A percentile compares a stretch with the other conserved stretches of the same genome.
These are phyloP conservation scores for Capronia epimyces DNA, from an alignment of 2,329 filamentous ascomycete genomes.

Conservation along the genomic window DNA sequence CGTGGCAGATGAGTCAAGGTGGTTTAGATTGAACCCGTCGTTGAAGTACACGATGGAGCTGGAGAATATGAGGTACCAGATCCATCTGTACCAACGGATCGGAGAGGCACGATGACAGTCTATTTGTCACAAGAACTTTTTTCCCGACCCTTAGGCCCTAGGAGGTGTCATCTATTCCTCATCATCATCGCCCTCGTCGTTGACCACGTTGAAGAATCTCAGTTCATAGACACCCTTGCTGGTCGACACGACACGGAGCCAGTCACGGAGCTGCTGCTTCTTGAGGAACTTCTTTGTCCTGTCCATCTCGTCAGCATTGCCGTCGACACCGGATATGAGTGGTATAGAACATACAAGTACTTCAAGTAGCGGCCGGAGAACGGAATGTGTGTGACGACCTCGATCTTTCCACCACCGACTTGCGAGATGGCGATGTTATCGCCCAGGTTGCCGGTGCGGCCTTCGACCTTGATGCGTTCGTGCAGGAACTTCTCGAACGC, in stretches of 20 bases:
- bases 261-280: constrained; percentile 99
- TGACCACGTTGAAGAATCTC: constrained; percentile 99
- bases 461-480: constrained; percentile 99
- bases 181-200: constrained; percentile 95
- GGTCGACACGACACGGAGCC: constrained; percentile 97
- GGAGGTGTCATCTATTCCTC: constrained; percentile 73
- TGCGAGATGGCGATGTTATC: constrained; percentile 86
- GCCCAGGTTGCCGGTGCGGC: constrained; percentile 95
- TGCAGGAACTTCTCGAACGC: constrained; percentile 99
- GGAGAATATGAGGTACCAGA: constrained; percentile 93
- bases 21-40: constrained; percentile 67
- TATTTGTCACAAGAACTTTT: constrained; percentile 10
- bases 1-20: constrained; percentile 68
- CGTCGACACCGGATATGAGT: background rate
- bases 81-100: constrained; percentile 66
- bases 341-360: constrained; percentile 72
- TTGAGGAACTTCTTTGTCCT: constrained; percentile 99
- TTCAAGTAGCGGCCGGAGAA: constrained; percentile 99
- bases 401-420: constrained; percentile 92
- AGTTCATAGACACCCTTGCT: constrained; percentile 98
- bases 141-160: background rate
- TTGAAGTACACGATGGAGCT: constrained; percentile 76
- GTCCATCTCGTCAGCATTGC: constrained; percentile 11
- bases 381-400: constrained; percentile 94
- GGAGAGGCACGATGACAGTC: constrained; percentile 1